A percentile compares a stretch with the other conserved stretches of the same genome.
phyloP scores from a whole-genome alignment of 352 stramenopile species.

The Globisporangium nagaii region DNA sequence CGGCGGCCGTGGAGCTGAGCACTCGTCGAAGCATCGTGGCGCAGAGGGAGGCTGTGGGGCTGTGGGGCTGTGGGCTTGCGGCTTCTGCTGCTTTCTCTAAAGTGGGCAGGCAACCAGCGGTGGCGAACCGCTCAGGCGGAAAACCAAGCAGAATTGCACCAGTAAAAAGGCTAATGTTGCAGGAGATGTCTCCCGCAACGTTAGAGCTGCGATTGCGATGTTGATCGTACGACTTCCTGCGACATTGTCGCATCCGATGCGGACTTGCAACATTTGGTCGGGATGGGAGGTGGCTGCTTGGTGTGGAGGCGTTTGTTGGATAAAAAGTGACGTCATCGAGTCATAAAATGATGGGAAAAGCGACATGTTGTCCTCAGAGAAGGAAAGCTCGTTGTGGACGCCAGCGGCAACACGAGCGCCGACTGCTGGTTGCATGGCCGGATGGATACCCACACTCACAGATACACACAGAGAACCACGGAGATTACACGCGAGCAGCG shows the following conservation, averaged over 20 bases:
- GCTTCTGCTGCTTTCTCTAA: constrained; percentile 13
- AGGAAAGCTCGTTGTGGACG: too few relatives aligned
- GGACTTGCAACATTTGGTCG: too few relatives aligned
- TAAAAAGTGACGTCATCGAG: not conserved
- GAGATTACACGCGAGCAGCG: too few relatives aligned
- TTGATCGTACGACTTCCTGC: not conserved
- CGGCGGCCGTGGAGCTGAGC: constrained; percentile 31
- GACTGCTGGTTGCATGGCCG: too few relatives aligned
- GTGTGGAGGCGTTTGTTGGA: not conserved
- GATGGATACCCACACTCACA: too few relatives aligned
- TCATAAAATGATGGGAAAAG: not conserved
- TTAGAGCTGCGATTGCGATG: not conserved
- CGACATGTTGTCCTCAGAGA: too few relatives aligned
- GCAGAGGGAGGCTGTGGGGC: constrained; percentile 16
- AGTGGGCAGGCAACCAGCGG: not conserved
- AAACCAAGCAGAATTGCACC: constrained; percentile 23
- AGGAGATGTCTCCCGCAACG: constrained; percentile 5
- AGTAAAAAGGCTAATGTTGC: constrained; percentile 5
- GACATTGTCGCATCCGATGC: too few relatives aligned
- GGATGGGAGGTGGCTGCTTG: not conserved
- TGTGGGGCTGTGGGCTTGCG: too few relatives aligned
- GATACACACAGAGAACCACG: not conserved
- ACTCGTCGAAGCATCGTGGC: constrained; percentile 33
- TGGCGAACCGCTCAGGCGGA: not conserved
- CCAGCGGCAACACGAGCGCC: too few relatives aligned